Base-by-base conservation (phyloP, 345 rosid genomes). In the Populus nigra region DNA sequence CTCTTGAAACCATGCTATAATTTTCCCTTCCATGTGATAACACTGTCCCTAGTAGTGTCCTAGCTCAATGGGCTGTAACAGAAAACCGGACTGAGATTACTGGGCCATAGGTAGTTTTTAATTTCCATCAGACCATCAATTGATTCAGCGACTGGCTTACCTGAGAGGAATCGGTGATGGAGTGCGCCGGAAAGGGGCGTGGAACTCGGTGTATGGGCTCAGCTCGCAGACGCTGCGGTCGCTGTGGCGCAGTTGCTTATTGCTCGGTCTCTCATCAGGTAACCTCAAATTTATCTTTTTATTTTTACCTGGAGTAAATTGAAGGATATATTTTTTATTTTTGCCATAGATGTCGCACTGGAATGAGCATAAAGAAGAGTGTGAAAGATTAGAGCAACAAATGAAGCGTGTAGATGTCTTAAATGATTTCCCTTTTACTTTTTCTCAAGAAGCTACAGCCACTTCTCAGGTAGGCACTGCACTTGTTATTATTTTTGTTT, bases 251-350 rank as follows among this genome's bases (percentile, higher is more conserved):
- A 61, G 96, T 94, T 27, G 83, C 88, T 29, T 95, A 95, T 78
- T 93, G 99, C 88, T 93, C 99, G 73, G 85, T 79, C 78, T 78
- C 94, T 83, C 98, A 94, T 79, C 98, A 89, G 94, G 98, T 90
- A 17, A 43, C 71, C 73, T 22, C 20, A 12, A 53, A 8, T 25
- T 9, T 10, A 68, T 57, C 1, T 2, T 55, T 18, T 13, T 18
- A 5, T 50, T 23, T 33, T 7, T 50, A 29, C 3, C 11, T 68
- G 36, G 8, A 41, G 20, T 20, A 22, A 25, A 36, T 47, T 65
- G 13, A 72, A 23, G 31, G 35, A 29, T 36, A 5, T 36, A 1
- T 20, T 59, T 20, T 53, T 45, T 8, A 4, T 4, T 12, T 23
- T 15, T 27, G n/a, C 47, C 53, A 35, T 77, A 92, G 97, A 73